Percentiles rank a stretch among this genome's conserved stretches.
Conservation (phyloP, 345 rosid genomes). For the Syzygium aromaticum region DNA sequence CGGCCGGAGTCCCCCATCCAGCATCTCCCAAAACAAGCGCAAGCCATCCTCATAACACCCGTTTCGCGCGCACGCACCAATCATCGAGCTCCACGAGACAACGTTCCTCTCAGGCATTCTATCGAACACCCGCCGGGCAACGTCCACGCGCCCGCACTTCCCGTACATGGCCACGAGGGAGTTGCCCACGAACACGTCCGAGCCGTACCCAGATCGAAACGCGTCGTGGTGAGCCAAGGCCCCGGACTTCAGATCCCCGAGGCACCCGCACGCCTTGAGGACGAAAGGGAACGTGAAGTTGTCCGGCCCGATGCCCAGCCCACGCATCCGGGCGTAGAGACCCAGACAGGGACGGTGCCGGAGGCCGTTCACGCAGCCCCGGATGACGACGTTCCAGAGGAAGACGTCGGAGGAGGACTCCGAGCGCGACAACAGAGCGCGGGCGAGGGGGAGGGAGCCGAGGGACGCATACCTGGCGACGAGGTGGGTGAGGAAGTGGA, state of each 20-base stretch:
- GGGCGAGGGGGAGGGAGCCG: conserved; percentile 23
- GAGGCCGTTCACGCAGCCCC: conserved; percentile 17
- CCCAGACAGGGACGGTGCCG: conserved; percentile 3
- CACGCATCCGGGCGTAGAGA: conserved; percentile 21
- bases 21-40: conserved; percentile 20
- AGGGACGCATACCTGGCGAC: conserved; percentile 18
- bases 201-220: conserved; percentile 14
- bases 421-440: conserved; percentile 13
- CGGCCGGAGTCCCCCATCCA: conserved; percentile 9
- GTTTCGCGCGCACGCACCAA: conserved; percentile 12
- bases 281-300: conserved; percentile 29
- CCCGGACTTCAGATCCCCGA: conserved; percentile 9
- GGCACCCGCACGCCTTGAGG: conserved; percentile 28
- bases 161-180: conserved; percentile 38
- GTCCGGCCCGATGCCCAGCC: conserved; percentile 17
- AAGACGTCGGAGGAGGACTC: conserved; percentile 9
- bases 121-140: conserved; percentile 18
- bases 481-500: conserved; percentile 25
- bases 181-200: conserved; percentile 16
- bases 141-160: conserved; percentile 7
- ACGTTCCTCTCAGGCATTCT: conserved; percentile 20
- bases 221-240: conserved; percentile 18
- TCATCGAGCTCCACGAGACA: conserved; percentile 23
- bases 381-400: conserved; percentile 30
- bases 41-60: conserved; percentile 12